Conservation (phyloP, 495 filamentous ascomycete genomes). For the Penicillium pulvis region DNA sequence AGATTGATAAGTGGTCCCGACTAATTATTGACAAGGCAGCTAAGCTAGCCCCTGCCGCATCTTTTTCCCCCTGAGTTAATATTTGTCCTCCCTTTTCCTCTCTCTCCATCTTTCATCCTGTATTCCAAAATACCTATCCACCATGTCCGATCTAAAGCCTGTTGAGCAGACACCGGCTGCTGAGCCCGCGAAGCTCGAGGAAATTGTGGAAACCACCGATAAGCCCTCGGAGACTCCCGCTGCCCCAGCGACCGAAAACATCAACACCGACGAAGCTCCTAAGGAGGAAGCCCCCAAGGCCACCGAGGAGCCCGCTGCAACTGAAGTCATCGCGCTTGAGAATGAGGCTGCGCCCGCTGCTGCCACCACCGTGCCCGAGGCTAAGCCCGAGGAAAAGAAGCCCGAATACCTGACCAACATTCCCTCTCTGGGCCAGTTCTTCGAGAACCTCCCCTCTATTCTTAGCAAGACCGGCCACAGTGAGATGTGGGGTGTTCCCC, state of each 20-base stretch:
- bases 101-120: not conserved
- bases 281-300: constrained; percentile 10
- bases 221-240: constrained; percentile 22
- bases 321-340: constrained; percentile 10
- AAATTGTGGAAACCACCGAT: constrained; percentile 18
- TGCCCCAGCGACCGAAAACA: constrained; percentile 17
- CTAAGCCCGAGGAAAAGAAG: constrained; percentile 26
- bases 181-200: constrained; percentile 18
- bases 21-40: constrained; percentile 22
- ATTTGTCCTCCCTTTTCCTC: constrained; percentile 8
- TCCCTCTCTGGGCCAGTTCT: constrained; percentile 40
- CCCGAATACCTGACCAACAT: constrained; percentile 41
- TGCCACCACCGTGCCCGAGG: constrained; percentile 16
- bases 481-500: constrained; percentile 78
- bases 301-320: constrained; percentile 12
- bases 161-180: constrained; percentile 20
- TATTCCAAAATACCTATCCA: constrained; percentile 12
- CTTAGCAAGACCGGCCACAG: constrained; percentile 53
- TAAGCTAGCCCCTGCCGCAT: constrained; percentile 17
- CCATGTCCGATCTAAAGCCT: constrained; percentile 30
- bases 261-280: constrained; percentile 12
- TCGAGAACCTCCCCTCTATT: constrained; percentile 44
- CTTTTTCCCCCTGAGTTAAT: constrained; percentile 15
- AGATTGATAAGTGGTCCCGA: constrained; percentile 12
- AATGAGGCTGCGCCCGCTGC: constrained; percentile 15